Evolutionary conservation across 495 filamentous ascomycete genomes (phyloP).

Genomic region (Aspergillus sclerotiicarbonarius): DNA sequence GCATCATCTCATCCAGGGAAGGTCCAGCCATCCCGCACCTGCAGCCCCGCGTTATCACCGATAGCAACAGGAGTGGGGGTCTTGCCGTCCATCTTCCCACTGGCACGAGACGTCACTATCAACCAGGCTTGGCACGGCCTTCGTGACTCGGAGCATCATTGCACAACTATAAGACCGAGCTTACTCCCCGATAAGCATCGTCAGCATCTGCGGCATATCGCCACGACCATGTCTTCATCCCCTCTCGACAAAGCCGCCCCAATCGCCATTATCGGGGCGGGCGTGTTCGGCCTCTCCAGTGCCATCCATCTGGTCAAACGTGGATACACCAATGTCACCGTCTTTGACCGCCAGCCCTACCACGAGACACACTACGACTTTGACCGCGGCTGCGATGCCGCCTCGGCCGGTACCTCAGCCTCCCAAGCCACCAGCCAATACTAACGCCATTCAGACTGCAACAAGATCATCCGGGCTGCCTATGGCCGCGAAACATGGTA

Average conservation of each 20-base stretch:
- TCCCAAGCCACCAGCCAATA: background rate
- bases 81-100: background rate
- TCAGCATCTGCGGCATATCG: background rate
- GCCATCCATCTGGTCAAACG: conserved; percentile 38
- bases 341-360: conserved; percentile 44
- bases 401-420: conserved; percentile 27
- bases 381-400: conserved; percentile 29
- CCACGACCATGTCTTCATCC: background rate
- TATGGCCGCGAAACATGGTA: conserved; percentile 42
- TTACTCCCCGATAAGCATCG: background rate
- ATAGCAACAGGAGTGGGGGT: background rate
- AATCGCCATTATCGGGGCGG: conserved; percentile 44
- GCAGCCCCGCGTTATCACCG: too few species aligned
- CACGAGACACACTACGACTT: conserved; percentile 31
- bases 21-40: too few species aligned
- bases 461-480: conserved; percentile 44
- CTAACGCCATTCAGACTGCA: conserved; percentile 30
- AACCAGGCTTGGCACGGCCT: too few species aligned
- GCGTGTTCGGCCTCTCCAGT: conserved; percentile 42
- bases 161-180: too few species aligned
- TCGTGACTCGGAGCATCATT: too few species aligned
- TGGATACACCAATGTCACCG: conserved; percentile 42
- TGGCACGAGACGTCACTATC: too few species aligned
- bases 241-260: conserved; percentile 14
- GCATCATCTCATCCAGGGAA: background rate